Evolutionary conservation across 1,284 basidiomycete genomes (phyloP), one percentile per base, ranked within the genome.

Genomic region (Tetrapyrgos nigripes): DNA sequence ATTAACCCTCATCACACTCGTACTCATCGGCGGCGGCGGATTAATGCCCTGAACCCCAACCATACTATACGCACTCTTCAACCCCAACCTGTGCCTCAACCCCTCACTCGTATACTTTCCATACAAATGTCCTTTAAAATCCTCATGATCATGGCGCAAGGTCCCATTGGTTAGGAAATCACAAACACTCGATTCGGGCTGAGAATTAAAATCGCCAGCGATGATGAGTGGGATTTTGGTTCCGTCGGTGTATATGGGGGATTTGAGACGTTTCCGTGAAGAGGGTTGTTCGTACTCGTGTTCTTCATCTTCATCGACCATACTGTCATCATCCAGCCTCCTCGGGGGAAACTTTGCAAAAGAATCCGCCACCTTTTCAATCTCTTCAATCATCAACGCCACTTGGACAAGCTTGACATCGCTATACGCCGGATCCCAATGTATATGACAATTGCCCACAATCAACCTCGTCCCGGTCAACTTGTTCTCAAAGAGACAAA

Each of bases 351-450:
- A 87, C 68, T 86, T 88, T 47, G 94, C 89, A 72, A 98, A 98
- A 63, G 85, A 86, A 56, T 88, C 84, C 4, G 92, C 91, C 53
- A 94, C 88, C 83, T 95, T 95, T 77, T 96, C 92, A 29, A 98
- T 79, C 72, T 98, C 95, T 64, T 99, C 97, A 69, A 98, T 83
- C 57, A 99, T 81, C 68, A 99, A 85, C 8, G 94, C 97, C 9
- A 87, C 87, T 73, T 99, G 97, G 1, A 99, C 95, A 59, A 99
- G 87, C 79, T 99, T 99, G 77, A 99, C 97, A 73, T 99, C 97
- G 54, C 93, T 82, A 79, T 89, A 98, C 58, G 87, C 86, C 24
- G 93, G 93, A 72, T 98, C 92, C 97, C 97, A 99, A 71, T 92
- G 87, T 59, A 98, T 87, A 75, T 99, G 97, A 2, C 90, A 87